Conservation (phyloP, 108 stramenopile species). For the Skeletonema costatum region DNA sequence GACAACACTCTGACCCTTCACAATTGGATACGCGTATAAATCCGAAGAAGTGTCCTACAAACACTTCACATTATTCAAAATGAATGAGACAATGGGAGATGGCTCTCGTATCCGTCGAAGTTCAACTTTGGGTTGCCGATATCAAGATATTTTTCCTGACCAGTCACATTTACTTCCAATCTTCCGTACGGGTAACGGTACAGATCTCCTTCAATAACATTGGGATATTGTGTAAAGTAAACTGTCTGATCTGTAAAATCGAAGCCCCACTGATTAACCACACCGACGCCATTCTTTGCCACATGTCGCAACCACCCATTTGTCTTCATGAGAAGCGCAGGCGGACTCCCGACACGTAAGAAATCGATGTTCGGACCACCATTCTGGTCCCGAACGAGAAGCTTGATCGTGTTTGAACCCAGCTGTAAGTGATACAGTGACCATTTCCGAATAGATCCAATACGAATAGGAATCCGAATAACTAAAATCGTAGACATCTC, state of each 20-base stretch:
- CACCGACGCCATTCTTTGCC: conserved; percentile 28
- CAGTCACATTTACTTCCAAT: conserved; percentile 9
- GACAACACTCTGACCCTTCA: conserved; percentile 25
- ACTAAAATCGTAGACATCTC: conserved; percentile 17
- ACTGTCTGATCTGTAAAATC: conserved; percentile 8
- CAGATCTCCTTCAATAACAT: conserved; percentile 27
- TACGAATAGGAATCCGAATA: conserved; percentile 24
- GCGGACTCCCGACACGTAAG: conserved; percentile 42
- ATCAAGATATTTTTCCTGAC: conserved; percentile 19
- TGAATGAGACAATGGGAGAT: conserved; percentile 27
- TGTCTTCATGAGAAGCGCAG: conserved; percentile 39
- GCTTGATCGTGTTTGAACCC: conserved; percentile 43
- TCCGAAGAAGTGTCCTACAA: conserved; percentile 23
- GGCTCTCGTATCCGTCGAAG: conserved; percentile 42
- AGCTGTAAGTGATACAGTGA: conserved; percentile 22
- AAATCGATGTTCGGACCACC: conserved; percentile 51
- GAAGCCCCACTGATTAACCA: conserved; percentile 23
- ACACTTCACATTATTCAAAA: conserved; percentile 26
- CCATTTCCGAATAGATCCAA: conserved; percentile 40
- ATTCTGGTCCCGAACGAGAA: conserved; percentile 19
- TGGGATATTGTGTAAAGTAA: conserved; percentile 6
- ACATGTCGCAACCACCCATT: conserved; percentile 38
- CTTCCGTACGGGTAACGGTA: conserved; percentile 35
- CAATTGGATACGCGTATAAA: conserved; percentile 8
- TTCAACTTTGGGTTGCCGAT: conserved; percentile 43